phyloP scores from a whole-genome alignment of 306 rosid species.

The Castanopsis chinensis region DNA sequence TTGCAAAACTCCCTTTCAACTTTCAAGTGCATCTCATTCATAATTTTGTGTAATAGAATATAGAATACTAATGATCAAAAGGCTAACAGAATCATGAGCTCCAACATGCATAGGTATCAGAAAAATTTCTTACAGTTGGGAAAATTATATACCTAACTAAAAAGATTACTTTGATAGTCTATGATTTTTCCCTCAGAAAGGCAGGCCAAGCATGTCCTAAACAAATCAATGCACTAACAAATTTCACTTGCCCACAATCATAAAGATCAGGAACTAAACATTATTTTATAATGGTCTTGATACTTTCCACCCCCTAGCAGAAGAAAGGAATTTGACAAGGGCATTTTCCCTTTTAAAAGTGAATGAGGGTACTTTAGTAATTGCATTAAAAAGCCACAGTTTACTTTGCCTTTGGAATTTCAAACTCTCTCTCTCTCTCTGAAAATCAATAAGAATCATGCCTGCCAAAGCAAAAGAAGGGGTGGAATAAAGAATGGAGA shows the following conservation, averaged over 20 bases:
- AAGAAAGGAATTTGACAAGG: constrained; percentile 34
- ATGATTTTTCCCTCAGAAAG: constrained; percentile 45
- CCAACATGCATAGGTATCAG: not conserved
- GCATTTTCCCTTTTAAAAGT: constrained; percentile 24
- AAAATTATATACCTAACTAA: not conserved
- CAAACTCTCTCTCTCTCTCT: constrained; percentile 26
- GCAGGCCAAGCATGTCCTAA: constrained; percentile 61
- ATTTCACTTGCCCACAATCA: constrained; percentile 48
- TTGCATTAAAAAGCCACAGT: constrained; percentile 39
- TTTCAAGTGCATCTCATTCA: not conserved
- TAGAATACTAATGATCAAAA: not conserved
- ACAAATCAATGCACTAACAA: constrained; percentile 34
- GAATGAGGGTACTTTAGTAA: constrained; percentile 38
- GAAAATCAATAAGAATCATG: constrained; percentile 44
- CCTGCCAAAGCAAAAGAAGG: constrained; percentile 68
- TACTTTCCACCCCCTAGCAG: constrained; percentile 23
- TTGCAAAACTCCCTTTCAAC: not conserved
- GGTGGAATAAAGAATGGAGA: constrained; percentile 57
- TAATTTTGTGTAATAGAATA: not conserved
- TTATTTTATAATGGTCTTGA: constrained; percentile 36
- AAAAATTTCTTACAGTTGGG: not conserved
- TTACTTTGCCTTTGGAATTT: constrained; percentile 60
- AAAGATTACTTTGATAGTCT: constrained; percentile 12
- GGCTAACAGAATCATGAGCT: not conserved
- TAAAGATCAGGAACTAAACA: constrained; percentile 34